Conservation (phyloP, 1,284 basidiomycete genomes). For the Stereum hirsutum region DNA sequence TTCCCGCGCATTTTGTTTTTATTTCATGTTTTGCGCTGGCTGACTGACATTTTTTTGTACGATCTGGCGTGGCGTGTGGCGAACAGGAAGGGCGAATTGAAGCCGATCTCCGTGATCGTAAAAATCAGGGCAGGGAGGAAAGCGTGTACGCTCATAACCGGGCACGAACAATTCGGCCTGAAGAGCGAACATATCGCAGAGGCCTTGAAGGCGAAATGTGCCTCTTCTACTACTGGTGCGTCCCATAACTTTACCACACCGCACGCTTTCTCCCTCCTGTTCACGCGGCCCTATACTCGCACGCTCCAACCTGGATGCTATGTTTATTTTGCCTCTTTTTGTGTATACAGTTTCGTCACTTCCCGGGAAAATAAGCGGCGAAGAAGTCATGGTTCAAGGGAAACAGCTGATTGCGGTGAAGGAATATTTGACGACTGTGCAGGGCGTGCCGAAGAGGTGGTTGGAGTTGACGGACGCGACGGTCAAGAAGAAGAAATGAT, state of each 20-base stretch:
- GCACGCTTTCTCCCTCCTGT: background rate
- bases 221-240: slow-evolving; percentile 67
- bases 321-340: background rate
- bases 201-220: slow-evolving; percentile 68
- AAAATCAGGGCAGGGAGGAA: slow-evolving; percentile 74
- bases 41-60: background rate
- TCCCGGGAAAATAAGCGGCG: slow-evolving; percentile 40
- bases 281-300: background rate
- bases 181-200: slow-evolving; percentile 70
- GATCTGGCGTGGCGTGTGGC: too few relatives aligned
- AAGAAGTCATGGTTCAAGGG: slow-evolving; percentile 77
- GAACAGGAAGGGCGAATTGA: slow-evolving; percentile 70
- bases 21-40: background rate
- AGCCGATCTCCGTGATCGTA: slow-evolving; percentile 56
- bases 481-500: slow-evolving; percentile 30
- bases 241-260: too few relatives aligned
- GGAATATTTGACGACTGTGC: slow-evolving; percentile 53
- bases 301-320: background rate
- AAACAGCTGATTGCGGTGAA: slow-evolving; percentile 63
- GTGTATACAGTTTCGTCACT: slow-evolving; percentile 40
- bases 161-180: slow-evolving; percentile 70
- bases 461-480: slow-evolving; percentile 45
- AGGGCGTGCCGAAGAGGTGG: slow-evolving; percentile 76
- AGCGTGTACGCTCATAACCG: slow-evolving; percentile 67
- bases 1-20: background rate